Conservation (phyloP, 2,329 filamentous ascomycete species). For the Ilyonectria mors-panacis region DNA sequence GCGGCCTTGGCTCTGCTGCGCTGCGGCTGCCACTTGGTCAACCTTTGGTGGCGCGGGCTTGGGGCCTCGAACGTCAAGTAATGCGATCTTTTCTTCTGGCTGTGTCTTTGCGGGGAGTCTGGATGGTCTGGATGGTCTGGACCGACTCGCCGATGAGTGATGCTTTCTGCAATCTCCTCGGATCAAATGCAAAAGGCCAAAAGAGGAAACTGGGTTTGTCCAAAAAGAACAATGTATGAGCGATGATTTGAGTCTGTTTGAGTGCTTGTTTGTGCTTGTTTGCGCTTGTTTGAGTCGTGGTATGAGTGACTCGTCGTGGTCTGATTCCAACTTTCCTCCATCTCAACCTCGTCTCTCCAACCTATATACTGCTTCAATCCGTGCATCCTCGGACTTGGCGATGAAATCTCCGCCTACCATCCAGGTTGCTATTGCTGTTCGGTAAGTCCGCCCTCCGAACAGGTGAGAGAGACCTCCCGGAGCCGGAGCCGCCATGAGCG, state of each 20-base stretch:
- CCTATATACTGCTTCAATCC: neutral
- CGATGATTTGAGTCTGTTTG: neutral
- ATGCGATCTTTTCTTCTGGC: neutral
- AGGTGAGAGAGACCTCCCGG: no score
- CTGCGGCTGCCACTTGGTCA: no score
- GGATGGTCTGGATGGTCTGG: neutral
- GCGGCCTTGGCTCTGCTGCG: neutral
- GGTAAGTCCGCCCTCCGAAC: no score
- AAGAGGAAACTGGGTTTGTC: neutral
- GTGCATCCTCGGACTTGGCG: constrained; percentile 30
- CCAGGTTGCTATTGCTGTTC: no score
- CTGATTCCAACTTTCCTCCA: no score
- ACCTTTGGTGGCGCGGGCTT: constrained; percentile 21
- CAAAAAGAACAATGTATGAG: neutral
- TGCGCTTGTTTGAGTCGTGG: no score
- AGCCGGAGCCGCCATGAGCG: no score
- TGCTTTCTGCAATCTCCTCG: constrained; percentile 32
- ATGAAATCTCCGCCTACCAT: neutral
- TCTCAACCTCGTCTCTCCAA: no score
- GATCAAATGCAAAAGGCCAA: neutral
- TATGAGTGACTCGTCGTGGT: no score
- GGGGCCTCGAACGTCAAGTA: neutral
- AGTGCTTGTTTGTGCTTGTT: no score
- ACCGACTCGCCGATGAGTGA: neutral
- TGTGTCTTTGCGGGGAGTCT: neutral